phyloP scores from a whole-genome alignment of 768 basidiomycete genomes.

The Jaapia argillacea region DNA sequence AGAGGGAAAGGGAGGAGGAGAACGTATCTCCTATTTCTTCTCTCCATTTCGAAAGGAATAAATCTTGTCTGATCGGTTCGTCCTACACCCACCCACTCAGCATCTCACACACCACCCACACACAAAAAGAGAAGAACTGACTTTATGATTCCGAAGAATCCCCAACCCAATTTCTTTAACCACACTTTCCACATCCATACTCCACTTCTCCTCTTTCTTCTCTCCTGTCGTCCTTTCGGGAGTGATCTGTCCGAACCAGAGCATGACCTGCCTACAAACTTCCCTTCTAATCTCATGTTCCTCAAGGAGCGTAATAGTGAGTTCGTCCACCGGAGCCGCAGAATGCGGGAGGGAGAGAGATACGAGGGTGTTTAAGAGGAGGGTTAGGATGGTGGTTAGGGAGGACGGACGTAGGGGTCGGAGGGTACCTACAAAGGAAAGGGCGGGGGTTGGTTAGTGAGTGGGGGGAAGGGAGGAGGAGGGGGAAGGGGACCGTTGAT shows the following conservation, averaged over 20 bases:
- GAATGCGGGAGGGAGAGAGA: slow-evolving; percentile 44
- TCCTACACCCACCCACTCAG: slow-evolving; percentile 28
- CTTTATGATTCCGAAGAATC: slow-evolving; percentile 54
- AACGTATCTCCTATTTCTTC: slow-evolving; percentile 72
- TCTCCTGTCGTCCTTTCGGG: too few species aligned
- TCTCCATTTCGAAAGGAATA: slow-evolving; percentile 63
- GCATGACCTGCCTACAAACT: slow-evolving; percentile 61
- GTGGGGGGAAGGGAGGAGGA: too few species aligned
- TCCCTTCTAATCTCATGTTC: slow-evolving; percentile 61
- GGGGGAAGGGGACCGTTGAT: slow-evolving; percentile 72
- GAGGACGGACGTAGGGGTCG: slow-evolving; percentile 61
- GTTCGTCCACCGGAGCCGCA: slow-evolving; percentile 44
- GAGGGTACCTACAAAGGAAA: slow-evolving; percentile 58
- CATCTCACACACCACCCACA: not conserved
- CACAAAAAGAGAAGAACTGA: slow-evolving; percentile 13
- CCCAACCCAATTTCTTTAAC: slow-evolving; percentile 73
- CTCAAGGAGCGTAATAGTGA: slow-evolving; percentile 51
- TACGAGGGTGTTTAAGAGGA: slow-evolving; percentile 67
- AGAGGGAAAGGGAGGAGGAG: slow-evolving; percentile 45
- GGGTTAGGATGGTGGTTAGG: slow-evolving; percentile 61
- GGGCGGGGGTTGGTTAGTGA: too few species aligned
- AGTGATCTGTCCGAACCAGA: slow-evolving; percentile 75
- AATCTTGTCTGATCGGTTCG: slow-evolving; percentile 42
- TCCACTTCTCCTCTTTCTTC: slow-evolving; percentile 43
- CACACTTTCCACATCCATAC: slow-evolving; percentile 47